These are phyloP conservation scores for Candida ponderosae DNA, from an alignment of 805 yeast species.

Conservation along the genomic window DNA sequence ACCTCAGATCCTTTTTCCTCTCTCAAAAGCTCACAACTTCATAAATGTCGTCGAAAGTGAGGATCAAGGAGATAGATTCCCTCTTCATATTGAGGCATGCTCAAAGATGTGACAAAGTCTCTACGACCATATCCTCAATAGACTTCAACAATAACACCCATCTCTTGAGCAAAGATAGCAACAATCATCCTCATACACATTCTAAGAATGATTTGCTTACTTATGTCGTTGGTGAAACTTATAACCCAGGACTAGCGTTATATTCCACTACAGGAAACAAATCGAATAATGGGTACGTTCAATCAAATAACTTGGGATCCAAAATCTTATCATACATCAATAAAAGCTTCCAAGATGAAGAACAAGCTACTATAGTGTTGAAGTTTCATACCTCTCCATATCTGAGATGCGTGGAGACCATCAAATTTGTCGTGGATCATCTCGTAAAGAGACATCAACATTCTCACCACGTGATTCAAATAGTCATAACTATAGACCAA, in stretches of 20 bases:
- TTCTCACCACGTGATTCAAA: conserved; percentile 3
- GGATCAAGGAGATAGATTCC: conserved; percentile 13
- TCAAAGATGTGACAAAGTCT: conserved; percentile 18
- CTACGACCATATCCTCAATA: not conserved
- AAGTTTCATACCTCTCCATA: conserved; percentile 34
- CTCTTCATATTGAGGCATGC: conserved; percentile 21
- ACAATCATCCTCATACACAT: too few relatives aligned
- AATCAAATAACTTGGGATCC: conserved; percentile 16
- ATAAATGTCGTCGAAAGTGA: too few relatives aligned
- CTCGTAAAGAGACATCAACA: conserved; percentile 12
- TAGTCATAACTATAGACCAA: conserved; percentile 31
- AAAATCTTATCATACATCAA: conserved; percentile 14
- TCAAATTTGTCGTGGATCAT: conserved; percentile 16
- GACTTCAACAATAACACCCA: too few relatives aligned
- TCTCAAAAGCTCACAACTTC: too few relatives aligned
- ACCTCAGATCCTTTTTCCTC: too few relatives aligned
- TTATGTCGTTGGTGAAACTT: conserved; percentile 8
- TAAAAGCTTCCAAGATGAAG: conserved; percentile 8
- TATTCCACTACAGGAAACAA: conserved; percentile 17
- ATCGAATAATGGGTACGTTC: conserved; percentile 21
- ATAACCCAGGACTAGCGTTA: conserved; percentile 20
- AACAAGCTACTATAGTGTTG: conserved; percentile 3
- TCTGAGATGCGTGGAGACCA: conserved; percentile 35
- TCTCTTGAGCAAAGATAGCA: not conserved
- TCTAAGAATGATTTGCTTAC: too few relatives aligned